These are phyloP conservation scores for Aspergillus sp. DNA, from an alignment of 2,329 filamentous ascomycete species.

Conservation along the genomic window DNA sequence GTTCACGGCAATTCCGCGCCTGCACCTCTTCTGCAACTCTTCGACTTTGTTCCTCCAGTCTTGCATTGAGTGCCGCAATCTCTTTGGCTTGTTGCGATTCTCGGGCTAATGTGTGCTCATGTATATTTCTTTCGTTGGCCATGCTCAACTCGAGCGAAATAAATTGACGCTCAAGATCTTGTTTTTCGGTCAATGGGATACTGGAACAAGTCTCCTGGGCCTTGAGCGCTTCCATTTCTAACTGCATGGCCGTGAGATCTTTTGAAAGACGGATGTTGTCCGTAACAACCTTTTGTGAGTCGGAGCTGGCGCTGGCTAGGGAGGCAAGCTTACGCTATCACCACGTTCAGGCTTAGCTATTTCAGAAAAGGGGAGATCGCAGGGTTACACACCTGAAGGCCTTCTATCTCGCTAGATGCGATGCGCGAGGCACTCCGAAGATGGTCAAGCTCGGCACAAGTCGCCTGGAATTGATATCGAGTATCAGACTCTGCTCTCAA, in stretches of 20 bases:
- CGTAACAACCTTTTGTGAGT: slow-evolving; percentile 67
- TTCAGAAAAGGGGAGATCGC: neutral
- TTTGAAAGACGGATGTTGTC: slow-evolving; percentile 63
- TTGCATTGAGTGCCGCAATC: slow-evolving; percentile 38
- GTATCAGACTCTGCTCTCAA: slow-evolving; percentile 44
- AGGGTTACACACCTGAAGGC: slow-evolving; percentile 50
- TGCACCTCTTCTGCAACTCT: slow-evolving; percentile 53
- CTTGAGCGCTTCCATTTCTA: slow-evolving; percentile 63
- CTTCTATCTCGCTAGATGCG: slow-evolving; percentile 56
- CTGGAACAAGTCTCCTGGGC: slow-evolving; percentile 63
- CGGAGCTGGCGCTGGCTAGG: slow-evolving; percentile 64
- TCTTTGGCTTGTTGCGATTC: slow-evolving; percentile 39
- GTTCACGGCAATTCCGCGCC: slow-evolving; percentile 48
- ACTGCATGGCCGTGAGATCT: slow-evolving; percentile 58
- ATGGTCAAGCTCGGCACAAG: slow-evolving; percentile 47
- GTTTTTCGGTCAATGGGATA: slow-evolving; percentile 72
- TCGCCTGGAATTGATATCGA: slow-evolving; percentile 50
- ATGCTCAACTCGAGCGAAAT: slow-evolving; percentile 76
- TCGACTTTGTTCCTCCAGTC: slow-evolving; percentile 49
- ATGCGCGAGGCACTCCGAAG: slow-evolving; percentile 40
- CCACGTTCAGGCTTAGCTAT: slow-evolving; percentile 18
- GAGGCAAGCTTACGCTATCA: slow-evolving; percentile 68
- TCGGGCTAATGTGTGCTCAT: slow-evolving; percentile 55
- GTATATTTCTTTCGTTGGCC: slow-evolving; percentile 74
- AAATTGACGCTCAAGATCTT: slow-evolving; percentile 75